A percentile compares a stretch with the other conserved stretches of the same genome.
Evolutionary conservation across 192 early-diverging fungal species (phyloP).

Genomic region (Coemansia biformis): DNA sequence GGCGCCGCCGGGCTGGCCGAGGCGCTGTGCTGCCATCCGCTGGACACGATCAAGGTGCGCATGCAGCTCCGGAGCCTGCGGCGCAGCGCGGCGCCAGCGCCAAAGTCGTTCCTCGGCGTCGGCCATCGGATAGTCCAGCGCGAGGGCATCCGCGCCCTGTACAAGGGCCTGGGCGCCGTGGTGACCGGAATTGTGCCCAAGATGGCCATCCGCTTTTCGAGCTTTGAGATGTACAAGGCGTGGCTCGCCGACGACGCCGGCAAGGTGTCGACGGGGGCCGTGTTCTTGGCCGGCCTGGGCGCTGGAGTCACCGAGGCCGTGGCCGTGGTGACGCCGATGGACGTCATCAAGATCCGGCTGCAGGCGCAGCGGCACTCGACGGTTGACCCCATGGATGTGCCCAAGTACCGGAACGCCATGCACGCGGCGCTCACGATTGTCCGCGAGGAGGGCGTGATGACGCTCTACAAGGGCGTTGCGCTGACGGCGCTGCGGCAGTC

Average conservation of each 20-base stretch:
- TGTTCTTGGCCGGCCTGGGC: constrained; percentile 80
- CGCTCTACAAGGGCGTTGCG: constrained; percentile 91
- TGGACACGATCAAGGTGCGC: constrained; percentile 98
- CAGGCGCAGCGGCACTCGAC: constrained; percentile 95
- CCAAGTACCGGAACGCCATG: constrained; percentile 92
- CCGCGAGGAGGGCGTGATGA: constrained; percentile 79
- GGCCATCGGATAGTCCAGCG: constrained; percentile 77
- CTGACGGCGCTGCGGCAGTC: constrained; percentile 91
- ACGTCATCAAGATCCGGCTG: constrained; percentile 97
- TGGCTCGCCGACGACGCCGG: constrained; percentile 64
- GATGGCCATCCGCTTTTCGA: constrained; percentile 98
- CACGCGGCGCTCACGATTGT: constrained; percentile 90
- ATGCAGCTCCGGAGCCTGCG: constrained; percentile 81
- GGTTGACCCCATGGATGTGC: constrained; percentile 91
- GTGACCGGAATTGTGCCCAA: constrained; percentile 96
- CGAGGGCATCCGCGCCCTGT: constrained; percentile 84
- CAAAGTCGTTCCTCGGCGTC: constrained; percentile 71
- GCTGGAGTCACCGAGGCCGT: constrained; percentile 94
- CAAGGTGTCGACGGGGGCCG: constrained; percentile 59
- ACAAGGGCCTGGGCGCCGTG: constrained; percentile 97
- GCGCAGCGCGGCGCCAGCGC: constrained; percentile 10
- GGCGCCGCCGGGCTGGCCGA: constrained; percentile 90
- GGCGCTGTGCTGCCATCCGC: constrained; percentile 83
- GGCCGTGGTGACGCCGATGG: constrained; percentile 95
- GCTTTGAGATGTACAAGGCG: constrained; percentile 91